Percentiles rank a stretch among this genome's conserved stretches.
Evolutionary conservation across 768 basidiomycete species (phyloP).

Genomic region (Obba rivulosa): DNA sequence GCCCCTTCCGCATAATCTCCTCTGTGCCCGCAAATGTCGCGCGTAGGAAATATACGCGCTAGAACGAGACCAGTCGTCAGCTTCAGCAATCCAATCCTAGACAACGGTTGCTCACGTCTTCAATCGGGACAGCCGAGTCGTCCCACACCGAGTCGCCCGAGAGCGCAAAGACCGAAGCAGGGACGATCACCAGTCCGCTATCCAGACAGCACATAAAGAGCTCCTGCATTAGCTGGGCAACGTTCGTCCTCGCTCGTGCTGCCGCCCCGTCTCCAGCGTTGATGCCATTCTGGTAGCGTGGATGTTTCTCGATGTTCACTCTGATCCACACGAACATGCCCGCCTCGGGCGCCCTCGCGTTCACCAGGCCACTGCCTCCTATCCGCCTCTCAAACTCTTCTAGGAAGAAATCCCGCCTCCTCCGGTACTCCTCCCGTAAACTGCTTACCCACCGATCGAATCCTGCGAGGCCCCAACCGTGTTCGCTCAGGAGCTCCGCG

Average conservation of each 20-base stretch:
- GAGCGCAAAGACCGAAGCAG: constrained; percentile 39
- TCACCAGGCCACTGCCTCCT: constrained; percentile 27
- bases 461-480: constrained; percentile 38
- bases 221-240: constrained; percentile 39
- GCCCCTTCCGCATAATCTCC: constrained; percentile 36
- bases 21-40: constrained; percentile 46
- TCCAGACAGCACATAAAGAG: constrained; percentile 36
- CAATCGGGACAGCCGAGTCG: constrained; percentile 19
- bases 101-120: constrained; percentile 31
- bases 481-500: constrained; percentile 33
- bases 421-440: constrained; percentile 43
- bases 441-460: constrained; percentile 41
- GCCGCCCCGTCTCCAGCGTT: background rate
- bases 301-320: constrained; percentile 38
- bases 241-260: constrained; percentile 29
- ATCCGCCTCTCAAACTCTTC: constrained; percentile 30
- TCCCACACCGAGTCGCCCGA: constrained; percentile 21
- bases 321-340: constrained; percentile 56
- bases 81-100: background rate
- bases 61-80: background rate
- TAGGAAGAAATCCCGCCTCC: constrained; percentile 43
- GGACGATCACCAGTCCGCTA: constrained; percentile 40
- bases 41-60: constrained; percentile 39
- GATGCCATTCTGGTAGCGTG: constrained; percentile 26
- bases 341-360: constrained; percentile 28